phyloP scores from a whole-genome alignment of 2,329 filamentous ascomycete species.

The Cladophialophora psammophila region DNA sequence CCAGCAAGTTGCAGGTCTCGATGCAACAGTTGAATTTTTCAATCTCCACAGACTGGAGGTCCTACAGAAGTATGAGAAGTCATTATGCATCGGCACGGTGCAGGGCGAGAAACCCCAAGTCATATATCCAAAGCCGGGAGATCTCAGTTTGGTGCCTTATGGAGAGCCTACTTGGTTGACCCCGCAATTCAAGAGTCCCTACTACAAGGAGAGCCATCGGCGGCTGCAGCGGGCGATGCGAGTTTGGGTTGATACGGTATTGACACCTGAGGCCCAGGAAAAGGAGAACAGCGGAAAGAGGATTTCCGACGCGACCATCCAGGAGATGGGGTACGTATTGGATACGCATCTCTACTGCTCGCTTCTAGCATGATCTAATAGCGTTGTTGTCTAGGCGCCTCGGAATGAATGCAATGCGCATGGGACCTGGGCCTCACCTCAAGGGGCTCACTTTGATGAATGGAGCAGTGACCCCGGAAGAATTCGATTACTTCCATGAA shows the following conservation, averaged over 20 bases:
- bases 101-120: slow-evolving; percentile 78
- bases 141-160: slow-evolving; percentile 79
- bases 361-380: background rate
- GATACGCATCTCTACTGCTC: background rate
- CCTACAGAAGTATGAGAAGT: slow-evolving; percentile 72
- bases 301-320: slow-evolving; percentile 30
- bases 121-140: slow-evolving; percentile 71
- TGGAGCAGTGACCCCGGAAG: slow-evolving; percentile 54
- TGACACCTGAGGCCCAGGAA: slow-evolving; percentile 37
- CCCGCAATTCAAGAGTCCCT: slow-evolving; percentile 70
- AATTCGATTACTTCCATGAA: slow-evolving; percentile 74
- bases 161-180: slow-evolving; percentile 83
- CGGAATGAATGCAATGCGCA: slow-evolving; percentile 37
- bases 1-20: slow-evolving; percentile 86
- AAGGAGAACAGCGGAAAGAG: slow-evolving; percentile 33
- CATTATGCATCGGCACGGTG: slow-evolving; percentile 77
- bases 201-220: slow-evolving; percentile 37
- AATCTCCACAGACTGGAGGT: slow-evolving; percentile 90
- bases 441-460: slow-evolving; percentile 32
- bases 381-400: slow-evolving; percentile 21
- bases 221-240: slow-evolving; percentile 36
- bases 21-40: slow-evolving; percentile 70
- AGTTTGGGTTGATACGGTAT: slow-evolving; percentile 31
- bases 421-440: slow-evolving; percentile 35
- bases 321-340: slow-evolving; percentile 26